Evolutionary conservation across 1,284 basidiomycete species (phyloP).

Genomic region (Phylloporus sp.): DNA sequence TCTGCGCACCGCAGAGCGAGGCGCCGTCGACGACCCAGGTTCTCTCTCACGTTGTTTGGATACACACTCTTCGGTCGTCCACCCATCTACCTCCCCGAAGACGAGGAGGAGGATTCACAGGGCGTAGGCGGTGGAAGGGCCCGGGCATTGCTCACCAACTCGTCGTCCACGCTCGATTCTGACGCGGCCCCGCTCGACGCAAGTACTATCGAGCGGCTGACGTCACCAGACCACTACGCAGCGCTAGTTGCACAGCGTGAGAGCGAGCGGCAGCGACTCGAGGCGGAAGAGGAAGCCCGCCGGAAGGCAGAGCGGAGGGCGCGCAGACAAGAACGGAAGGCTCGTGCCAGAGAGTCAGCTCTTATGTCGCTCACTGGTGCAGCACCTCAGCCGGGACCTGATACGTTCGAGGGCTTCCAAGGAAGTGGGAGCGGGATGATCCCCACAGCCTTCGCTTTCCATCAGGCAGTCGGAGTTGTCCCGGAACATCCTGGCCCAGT

Average conservation of each 20-base stretch:
- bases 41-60: slow-evolving; percentile 65
- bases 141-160: slow-evolving; percentile 35
- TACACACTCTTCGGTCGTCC: slow-evolving; percentile 64
- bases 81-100: slow-evolving; percentile 54
- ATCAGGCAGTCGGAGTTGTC: not conserved
- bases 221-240: slow-evolving; percentile 39
- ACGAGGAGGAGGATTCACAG: slow-evolving; percentile 43
- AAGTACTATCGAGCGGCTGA: slow-evolving; percentile 53
- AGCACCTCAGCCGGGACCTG: slow-evolving; percentile 23
- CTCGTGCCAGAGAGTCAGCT: slow-evolving; percentile 45
- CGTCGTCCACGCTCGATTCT: slow-evolving; percentile 62
- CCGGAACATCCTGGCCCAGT: not conserved
- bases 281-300: slow-evolving; percentile 45
- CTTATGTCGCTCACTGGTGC: slow-evolving; percentile 44
- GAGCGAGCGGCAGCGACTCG: slow-evolving; percentile 32
- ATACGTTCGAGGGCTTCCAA: slow-evolving; percentile 63
- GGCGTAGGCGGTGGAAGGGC: slow-evolving; percentile 7
- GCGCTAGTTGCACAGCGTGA: slow-evolving; percentile 38
- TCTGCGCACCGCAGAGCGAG: slow-evolving; percentile 34
- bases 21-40: slow-evolving; percentile 40
- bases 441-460: slow-evolving; percentile 1
- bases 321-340: slow-evolving; percentile 49
- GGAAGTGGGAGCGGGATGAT: slow-evolving; percentile 48
- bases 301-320: slow-evolving; percentile 53
- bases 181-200: slow-evolving; percentile 67